phyloP scores from a whole-genome alignment of 352 stramenopile genomes.

The Phytophthora boehmeriae region DNA sequence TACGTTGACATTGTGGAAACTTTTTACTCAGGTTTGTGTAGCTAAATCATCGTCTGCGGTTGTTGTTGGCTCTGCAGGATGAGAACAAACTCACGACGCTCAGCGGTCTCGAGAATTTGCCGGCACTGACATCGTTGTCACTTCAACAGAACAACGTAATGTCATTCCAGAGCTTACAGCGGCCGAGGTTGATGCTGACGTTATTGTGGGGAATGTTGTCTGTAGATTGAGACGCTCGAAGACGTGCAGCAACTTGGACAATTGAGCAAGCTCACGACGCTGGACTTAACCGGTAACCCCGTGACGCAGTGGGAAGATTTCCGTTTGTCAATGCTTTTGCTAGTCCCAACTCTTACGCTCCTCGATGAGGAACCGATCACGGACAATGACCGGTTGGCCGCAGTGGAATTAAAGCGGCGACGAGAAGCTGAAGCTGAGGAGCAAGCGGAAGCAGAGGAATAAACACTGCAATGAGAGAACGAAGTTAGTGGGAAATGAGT shows the following conservation, averaged over 20 bases:
- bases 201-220: background rate
- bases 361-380: slow-evolving; percentile 62
- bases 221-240: slow-evolving; percentile 60
- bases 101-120: slow-evolving; percentile 56
- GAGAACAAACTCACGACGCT: slow-evolving; percentile 73
- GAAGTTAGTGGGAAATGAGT: slow-evolving; percentile 36
- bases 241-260: slow-evolving; percentile 49
- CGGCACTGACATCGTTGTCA: slow-evolving; percentile 46
- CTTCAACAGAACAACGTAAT: slow-evolving; percentile 70
- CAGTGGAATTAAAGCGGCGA: slow-evolving; percentile 63
- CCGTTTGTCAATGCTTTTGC: slow-evolving; percentile 53
- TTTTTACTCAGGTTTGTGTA: background rate
- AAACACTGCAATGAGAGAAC: slow-evolving; percentile 2
- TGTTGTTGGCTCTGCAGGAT: slow-evolving; percentile 35
- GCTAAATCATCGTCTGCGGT: background rate
- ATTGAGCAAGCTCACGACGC: slow-evolving; percentile 44
- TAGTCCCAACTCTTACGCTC: slow-evolving; percentile 57
- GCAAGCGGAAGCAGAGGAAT: slow-evolving; percentile 30
- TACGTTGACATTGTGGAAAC: slow-evolving; percentile 17
- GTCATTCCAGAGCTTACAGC: background rate
- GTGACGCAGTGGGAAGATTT: slow-evolving; percentile 66
- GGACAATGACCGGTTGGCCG: slow-evolving; percentile 66
- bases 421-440: slow-evolving; percentile 37
- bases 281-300: slow-evolving; percentile 61
- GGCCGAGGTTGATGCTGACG: background rate